Percentiles rank a stretch among this genome's conserved stretches.
These are phyloP conservation scores for Marasmius oreades DNA, from an alignment of 1,284 basidiomycete genomes.

Conservation along the genomic window DNA sequence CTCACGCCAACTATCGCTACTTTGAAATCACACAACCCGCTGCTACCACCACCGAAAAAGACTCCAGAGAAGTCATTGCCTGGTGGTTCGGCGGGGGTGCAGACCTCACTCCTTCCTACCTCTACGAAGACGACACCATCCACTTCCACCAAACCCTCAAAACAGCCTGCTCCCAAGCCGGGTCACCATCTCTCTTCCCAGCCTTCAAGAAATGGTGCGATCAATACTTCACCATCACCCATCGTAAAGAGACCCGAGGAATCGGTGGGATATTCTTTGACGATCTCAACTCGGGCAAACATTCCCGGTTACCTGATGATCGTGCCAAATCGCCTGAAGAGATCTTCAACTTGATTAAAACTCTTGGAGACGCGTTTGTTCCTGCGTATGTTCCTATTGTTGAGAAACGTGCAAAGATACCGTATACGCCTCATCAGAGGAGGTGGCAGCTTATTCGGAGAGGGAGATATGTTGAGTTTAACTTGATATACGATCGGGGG, in stretches of 20 bases:
- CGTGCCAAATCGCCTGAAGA: conserved; percentile 45
- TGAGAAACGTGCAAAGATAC: conserved; percentile 46
- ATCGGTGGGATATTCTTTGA: conserved; percentile 98
- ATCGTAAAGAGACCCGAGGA: conserved; percentile 87
- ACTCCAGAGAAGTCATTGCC: conserved; percentile 62
- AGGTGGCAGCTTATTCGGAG: conserved; percentile 90
- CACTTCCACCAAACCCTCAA: conserved; percentile 89
- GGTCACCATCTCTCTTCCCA: conserved; percentile 64
- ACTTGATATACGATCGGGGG: conserved; percentile 84
- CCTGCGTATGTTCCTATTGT: conserved; percentile 89
- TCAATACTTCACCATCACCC: conserved; percentile 94
- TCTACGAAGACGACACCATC: conserved; percentile 82
- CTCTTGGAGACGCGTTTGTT: conserved; percentile 77
- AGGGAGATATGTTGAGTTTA: conserved; percentile 94
- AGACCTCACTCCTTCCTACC: conserved; percentile 93
- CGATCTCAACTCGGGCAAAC: conserved; percentile 67
- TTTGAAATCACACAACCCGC: conserved; percentile 80
- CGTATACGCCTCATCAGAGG: conserved; percentile 64
- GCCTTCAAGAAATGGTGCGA: conserved; percentile 97
- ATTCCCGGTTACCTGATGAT: conserved; percentile 44
- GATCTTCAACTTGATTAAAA: conserved; percentile 74
- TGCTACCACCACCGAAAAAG: conserved; percentile 27
- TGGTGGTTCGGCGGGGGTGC: conserved; percentile 99
- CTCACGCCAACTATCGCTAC: conserved; percentile 97
- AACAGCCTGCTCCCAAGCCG: conserved; percentile 73